Percentiles rank a stretch among this genome's conserved stretches.
These are phyloP conservation scores for Xylariaceae sp. DNA, from an alignment of 2,329 filamentous ascomycete genomes.

Conservation along the genomic window DNA sequence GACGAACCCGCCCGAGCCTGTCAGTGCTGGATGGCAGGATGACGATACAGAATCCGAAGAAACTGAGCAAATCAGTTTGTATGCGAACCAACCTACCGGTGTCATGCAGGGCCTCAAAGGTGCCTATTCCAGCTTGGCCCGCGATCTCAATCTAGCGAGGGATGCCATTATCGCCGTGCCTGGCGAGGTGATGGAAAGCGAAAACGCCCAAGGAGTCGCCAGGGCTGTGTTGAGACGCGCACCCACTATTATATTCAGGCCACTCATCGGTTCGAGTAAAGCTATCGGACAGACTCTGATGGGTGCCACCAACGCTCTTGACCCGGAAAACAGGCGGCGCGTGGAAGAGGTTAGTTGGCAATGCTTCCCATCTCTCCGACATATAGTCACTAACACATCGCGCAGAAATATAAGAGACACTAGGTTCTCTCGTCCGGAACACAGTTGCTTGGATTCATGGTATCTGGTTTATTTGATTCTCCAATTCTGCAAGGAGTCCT, in stretches of 20 bases:
- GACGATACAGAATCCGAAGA: slow-evolving; percentile 62
- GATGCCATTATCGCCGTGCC: slow-evolving; percentile 95
- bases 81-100: slow-evolving; percentile 88
- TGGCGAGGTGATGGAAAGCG: slow-evolving; percentile 81
- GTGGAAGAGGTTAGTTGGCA: slow-evolving; percentile 77
- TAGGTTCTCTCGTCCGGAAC: slow-evolving; percentile 3
- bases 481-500: slow-evolving; percentile 18
- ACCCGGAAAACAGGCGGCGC: slow-evolving; percentile 72
- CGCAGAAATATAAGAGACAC: slow-evolving; percentile 25
- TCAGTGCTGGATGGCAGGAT: slow-evolving; percentile 44
- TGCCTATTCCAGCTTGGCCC: slow-evolving; percentile 74
- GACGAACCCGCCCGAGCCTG: slow-evolving; percentile 38
- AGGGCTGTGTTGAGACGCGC: slow-evolving; percentile 72
- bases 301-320: slow-evolving; percentile 86
- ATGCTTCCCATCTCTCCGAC: neutral
- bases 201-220: slow-evolving; percentile 73
- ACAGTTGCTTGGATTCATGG: slow-evolving; percentile 7
- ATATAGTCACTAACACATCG: neutral
- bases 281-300: slow-evolving; percentile 83
- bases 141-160: slow-evolving; percentile 78
- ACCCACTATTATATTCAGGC: slow-evolving; percentile 87
- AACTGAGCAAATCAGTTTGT: slow-evolving; percentile 76
- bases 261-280: slow-evolving; percentile 84
- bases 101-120: slow-evolving; percentile 80
- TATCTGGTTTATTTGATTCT: slow-evolving; percentile 8